Evolutionary conservation across 129 eudicot genomes (phyloP).

Genomic region (Lactuca saligna): DNA sequence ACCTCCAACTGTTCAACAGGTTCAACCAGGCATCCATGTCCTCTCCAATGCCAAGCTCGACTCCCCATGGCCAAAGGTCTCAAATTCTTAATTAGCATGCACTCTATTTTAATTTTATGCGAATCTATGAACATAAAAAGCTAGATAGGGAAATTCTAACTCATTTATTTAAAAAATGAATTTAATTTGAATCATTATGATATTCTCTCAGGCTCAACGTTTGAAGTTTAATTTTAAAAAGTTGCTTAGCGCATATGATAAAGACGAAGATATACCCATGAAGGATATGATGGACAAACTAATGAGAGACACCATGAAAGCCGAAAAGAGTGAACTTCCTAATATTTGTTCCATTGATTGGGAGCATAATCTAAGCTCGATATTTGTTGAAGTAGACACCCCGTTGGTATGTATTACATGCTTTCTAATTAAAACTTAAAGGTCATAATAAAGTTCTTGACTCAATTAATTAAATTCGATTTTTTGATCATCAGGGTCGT

Average conservation of each 20-base stretch:
- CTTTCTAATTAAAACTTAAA: background rate
- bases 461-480: background rate
- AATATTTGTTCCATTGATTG: slow-evolving; percentile 60
- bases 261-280: slow-evolving; percentile 43
- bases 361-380: slow-evolving; percentile 57
- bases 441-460: background rate
- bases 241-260: slow-evolving; percentile 30
- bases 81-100: too few relatives aligned
- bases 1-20: slow-evolving; percentile 48
- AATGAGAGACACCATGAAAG: slow-evolving; percentile 70
- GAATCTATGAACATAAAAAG: background rate
- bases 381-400: slow-evolving; percentile 61
- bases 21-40: slow-evolving; percentile 71
- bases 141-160: background rate
- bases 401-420: slow-evolving; percentile 36
- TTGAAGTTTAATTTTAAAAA: slow-evolving; percentile 44
- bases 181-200: background rate
- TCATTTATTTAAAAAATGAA: background rate
- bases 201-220: slow-evolving; percentile 43
- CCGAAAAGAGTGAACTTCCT: slow-evolving; percentile 57
- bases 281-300: slow-evolving; percentile 53
- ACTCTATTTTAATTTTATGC: too few relatives aligned
- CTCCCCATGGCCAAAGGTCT: slow-evolving; percentile 88
- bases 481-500: slow-evolving; percentile 45
- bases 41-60: slow-evolving; percentile 65